These are phyloP conservation scores for Cutaneotrichosporon sp. DNA, from an alignment of 1,284 basidiomycete species.

Conservation along the genomic window DNA sequence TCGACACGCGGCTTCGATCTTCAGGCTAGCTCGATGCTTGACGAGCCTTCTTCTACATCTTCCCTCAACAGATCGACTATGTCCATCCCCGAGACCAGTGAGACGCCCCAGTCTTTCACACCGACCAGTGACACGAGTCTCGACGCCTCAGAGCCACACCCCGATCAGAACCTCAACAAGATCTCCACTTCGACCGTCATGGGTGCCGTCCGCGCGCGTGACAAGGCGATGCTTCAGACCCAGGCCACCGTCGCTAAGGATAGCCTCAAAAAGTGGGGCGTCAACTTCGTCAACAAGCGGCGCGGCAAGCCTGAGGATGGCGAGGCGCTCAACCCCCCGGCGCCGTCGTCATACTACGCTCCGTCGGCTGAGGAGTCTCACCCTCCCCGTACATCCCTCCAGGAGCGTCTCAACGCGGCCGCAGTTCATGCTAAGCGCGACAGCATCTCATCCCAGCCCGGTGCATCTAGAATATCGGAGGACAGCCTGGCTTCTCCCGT, in stretches of 20 bases:
- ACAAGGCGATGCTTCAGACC: slow-evolving; percentile 74
- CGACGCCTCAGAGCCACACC: neutral
- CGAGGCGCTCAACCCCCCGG: neutral
- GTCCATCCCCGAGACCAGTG: neutral
- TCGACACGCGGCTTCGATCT: no score
- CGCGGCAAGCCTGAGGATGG: slow-evolving; percentile 16
- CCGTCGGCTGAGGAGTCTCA: slow-evolving; percentile 27
- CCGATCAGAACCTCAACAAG: neutral
- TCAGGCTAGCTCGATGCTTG: neutral
- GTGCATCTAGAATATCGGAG: neutral
- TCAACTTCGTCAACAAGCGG: slow-evolving; percentile 55
- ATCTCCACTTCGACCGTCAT: slow-evolving; percentile 14
- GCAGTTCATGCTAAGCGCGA: slow-evolving; percentile 21
- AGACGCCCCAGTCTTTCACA: neutral
- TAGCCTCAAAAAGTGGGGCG: slow-evolving; percentile 80
- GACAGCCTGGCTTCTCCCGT: neutral
- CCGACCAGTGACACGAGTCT: neutral
- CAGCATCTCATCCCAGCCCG: neutral
- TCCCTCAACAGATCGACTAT: neutral
- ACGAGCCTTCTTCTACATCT: neutral
- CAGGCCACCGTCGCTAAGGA: slow-evolving; percentile 62
- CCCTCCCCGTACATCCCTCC: slow-evolving; percentile 15
- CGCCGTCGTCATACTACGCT: slow-evolving; percentile 24
- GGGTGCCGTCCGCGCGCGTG: slow-evolving; percentile 59
- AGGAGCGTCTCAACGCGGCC: slow-evolving; percentile 40